Base-by-base conservation (phyloP, 1,284 basidiomycete species). In the Tremellales sp. region DNA sequence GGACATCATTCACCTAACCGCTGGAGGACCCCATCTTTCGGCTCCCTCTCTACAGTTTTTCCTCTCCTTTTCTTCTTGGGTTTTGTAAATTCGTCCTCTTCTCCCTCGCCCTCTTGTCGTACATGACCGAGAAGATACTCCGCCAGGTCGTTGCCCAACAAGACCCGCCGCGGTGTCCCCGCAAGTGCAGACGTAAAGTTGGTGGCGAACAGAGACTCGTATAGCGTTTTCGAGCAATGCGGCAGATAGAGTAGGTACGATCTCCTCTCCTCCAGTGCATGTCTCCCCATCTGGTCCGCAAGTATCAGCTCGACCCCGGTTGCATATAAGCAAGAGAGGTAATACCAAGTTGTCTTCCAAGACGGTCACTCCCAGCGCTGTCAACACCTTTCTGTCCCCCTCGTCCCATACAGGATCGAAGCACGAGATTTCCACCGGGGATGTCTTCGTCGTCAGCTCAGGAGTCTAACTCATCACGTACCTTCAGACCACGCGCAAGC, bases 61-160 rank as follows among this genome's bases (percentile, higher is more conserved):
- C 57, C 57, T 52, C 57, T 61, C n/a, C 65, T 52, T 46, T 69
- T 68, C 60, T 67, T 68, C 49, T 68, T 68, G 1, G 67, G 54
- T 49, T 69, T 71, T 9, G 47, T 51, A 44, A 68, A 68, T n/a
- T 61, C 62, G 5, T 51, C 49, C 13, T 48, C 57, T 22, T 48
- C 48, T 1, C 27, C 50, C 9, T 43, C 36, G 9, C 25, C 47
- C 8, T 27, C 40, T 16, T 19, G 40, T 28, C 60, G 40, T 1
- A 52, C 46, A 18, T 59, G 60, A 16, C 54, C 58, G 3, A 64
- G 60, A 2, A 70, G 43, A 29, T 71, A 71, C 14, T 70, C 67
- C 14, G 49, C 53, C 0, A 71, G 51, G 43, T 66, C 66, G 49
- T 71, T 71, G 10, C 67, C 69, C 3, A 71, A 57, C 4, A 71